Percentiles rank a stretch among this genome's conserved stretches.
These are phyloP conservation scores for Elsinoe necatrix DNA, from an alignment of 2,329 filamentous ascomycete genomes.

Conservation along the genomic window DNA sequence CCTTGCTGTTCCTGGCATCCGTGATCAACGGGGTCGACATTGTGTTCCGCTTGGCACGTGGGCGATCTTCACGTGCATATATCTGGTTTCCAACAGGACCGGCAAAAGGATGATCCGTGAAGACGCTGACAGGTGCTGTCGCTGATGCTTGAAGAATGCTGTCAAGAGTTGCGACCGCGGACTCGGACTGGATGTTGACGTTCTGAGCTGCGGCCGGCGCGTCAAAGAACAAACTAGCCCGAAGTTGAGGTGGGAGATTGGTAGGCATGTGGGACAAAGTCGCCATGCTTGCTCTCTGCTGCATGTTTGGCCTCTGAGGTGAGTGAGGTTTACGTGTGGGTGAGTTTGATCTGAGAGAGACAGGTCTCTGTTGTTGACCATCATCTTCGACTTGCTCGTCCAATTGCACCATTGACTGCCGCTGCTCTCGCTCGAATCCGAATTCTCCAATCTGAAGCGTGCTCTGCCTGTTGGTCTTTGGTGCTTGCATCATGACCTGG, in stretches of 20 bases:
- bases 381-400: background rate
- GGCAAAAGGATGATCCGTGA: conserved; percentile 79
- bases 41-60: conserved; percentile 20
- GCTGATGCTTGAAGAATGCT: conserved; percentile 87
- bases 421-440: conserved; percentile 14
- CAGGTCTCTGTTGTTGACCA: background rate
- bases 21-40: conserved; percentile 18
- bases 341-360: conserved; percentile 5
- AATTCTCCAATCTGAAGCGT: conserved; percentile 28
- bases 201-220: conserved; percentile 39
- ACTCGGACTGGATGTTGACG: conserved; percentile 57
- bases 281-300: conserved; percentile 18
- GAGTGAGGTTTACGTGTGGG: background rate
- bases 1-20: conserved; percentile 12
- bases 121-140: conserved; percentile 77
- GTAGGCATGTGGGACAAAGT: conserved; percentile 30
- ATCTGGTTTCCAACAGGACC: conserved; percentile 67
- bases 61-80: conserved; percentile 47
- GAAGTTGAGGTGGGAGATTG: conserved; percentile 68
- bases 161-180: conserved; percentile 80
- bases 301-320: conserved; percentile 3
- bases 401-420: background rate
- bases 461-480: conserved; percentile 45
- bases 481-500: conserved; percentile 60
- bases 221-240: conserved; percentile 90